phyloP scores from a whole-genome alignment of 2,329 filamentous ascomycete genomes.

The Penicillium brasilianum region DNA sequence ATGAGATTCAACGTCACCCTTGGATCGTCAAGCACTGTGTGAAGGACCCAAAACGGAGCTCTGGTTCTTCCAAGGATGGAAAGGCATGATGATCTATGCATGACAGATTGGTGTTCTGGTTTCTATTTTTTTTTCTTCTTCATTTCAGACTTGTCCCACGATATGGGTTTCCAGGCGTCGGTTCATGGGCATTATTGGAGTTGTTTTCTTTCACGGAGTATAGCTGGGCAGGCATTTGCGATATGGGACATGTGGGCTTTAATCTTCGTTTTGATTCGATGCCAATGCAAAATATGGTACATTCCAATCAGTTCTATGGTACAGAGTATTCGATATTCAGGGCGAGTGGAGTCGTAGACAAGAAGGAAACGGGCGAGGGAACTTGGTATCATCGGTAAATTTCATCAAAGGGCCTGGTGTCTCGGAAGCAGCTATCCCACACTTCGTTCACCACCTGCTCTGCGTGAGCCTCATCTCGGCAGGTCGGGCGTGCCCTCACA shows the following conservation, averaged over 20 bases:
- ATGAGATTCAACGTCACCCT: conserved; percentile 85
- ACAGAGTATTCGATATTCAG: conserved; percentile 17
- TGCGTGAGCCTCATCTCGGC: conserved; percentile 85
- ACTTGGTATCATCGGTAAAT: conserved; percentile 71
- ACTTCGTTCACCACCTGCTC: conserved; percentile 91
- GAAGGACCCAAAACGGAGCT: conserved; percentile 54
- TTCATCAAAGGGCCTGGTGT: conserved; percentile 95
- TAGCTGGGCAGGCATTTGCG: conserved; percentile 19
- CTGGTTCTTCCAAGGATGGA: conserved; percentile 42
- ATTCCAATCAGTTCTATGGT: conserved; percentile 29
- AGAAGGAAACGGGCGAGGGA: conserved; percentile 7
- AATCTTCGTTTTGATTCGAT: conserved; percentile 23
- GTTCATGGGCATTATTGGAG: conserved; percentile 25
- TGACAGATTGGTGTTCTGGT: conserved; percentile 29
- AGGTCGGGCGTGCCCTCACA: conserved; percentile 75
- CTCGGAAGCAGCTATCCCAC: conserved; percentile 96
- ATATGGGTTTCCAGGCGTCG: conserved; percentile 24
- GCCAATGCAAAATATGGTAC: conserved; percentile 32
- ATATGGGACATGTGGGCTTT: conserved; percentile 28
- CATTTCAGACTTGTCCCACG: background rate
- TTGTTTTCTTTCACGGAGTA: conserved; percentile 19
- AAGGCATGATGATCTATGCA: conserved; percentile 35
- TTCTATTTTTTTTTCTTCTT: conserved; percentile 20
- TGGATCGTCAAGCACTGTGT: conserved; percentile 97
- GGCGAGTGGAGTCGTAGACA: conserved; percentile 9